Evolutionary conservation across 2,329 filamentous ascomycete species (phyloP), one percentile per base, ranked within the genome.

Genomic region (Sclerotinia spermophila): DNA sequence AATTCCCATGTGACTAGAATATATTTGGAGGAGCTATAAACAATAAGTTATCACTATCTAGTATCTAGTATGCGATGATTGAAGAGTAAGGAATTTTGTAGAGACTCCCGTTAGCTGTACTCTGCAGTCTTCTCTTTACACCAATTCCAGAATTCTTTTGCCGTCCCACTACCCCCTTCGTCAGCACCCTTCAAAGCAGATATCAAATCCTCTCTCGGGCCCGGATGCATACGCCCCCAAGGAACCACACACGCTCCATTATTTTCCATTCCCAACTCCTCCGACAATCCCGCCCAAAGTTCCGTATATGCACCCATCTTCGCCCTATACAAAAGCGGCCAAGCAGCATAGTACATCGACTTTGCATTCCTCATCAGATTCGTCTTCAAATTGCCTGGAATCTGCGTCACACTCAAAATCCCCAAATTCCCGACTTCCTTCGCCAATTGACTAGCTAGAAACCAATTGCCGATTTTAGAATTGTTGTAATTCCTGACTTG

Each of bases 221-320:
- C 44, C 10, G 71, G 68, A 70, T 86, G 84, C 81, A 81, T 84
- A 17, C 81, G 78, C 7, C 75, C 73, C 76, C 76, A 77, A 8
- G 76, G 76, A n/a, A 76, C 65, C 6, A 67, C 73, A 74, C 69
- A 75, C 27, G 60, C 69, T 15, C 76, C 74, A 24, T 72, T 44
- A 5, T 48, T 42, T 13, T 44, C 42, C 40, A 61, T 59, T 17
- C 44, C 27, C 21, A 72, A 30, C 15, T 69, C 56, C 5, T 62
- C 45, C 3, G 65, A 72, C 7, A 73, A 38, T 21, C 67, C 67
- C 30, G 72, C 67, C 60, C 51, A 73, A 5, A 70, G 62, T 33
- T 72, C 70, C 24, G 73, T 73, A 59, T 71, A 72, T 30, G 72
- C 70, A n/a, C 67, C 67, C 48, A 60, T 56, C 67, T 44, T 65